Evolutionary conservation across 306 rosid genomes (phyloP), one percentile per base, ranked within the genome.

Genomic region (Cicer cuneatum): DNA sequence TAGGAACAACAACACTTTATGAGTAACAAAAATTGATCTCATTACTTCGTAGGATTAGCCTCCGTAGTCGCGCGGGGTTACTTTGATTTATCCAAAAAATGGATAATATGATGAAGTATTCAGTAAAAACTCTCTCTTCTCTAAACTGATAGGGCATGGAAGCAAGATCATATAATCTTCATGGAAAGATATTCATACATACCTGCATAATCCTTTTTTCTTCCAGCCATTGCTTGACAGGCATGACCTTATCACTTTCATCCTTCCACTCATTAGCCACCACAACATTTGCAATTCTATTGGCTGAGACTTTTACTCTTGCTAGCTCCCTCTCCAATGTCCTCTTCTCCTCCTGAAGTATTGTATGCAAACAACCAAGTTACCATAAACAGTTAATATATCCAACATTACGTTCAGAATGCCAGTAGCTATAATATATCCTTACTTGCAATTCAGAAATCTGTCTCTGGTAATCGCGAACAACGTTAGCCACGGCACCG

Each of bases 261-360:
- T 90, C 98, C 80, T 91, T 93, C 98, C 98, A 93, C 85, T 90
- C 98, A 81, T 89, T 93, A 46, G 98, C 96, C 77, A 85, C 80
- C 78, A 86, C 80, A 33, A 86, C 94, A 52, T 87, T 90, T 58
- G 97, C 96, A 40, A 88, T 81, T 52, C 98, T 91, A 85, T 81
- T 92, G 33, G 88, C 93, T 6, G 93, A 88, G 71, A 91, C 93
- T 82, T 88, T 91, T 48, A 79, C 77, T 72, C 98, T 88, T 78
- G 94, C 93, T 52, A 93, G 86, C 69, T 93, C 94, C 60, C 97
- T 90, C 89, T 88, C 97, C 81, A 91, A 63, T 75, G 89, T 89
- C 79, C 85, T 88, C 76, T 89, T 93, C 79, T 86, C 96, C 72
- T 91, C 97, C 98, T 93, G 86, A 65, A 56, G 42, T 24, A 13